Conservation (phyloP, 1,284 basidiomycete genomes). For the Austroboletus niveus region DNA sequence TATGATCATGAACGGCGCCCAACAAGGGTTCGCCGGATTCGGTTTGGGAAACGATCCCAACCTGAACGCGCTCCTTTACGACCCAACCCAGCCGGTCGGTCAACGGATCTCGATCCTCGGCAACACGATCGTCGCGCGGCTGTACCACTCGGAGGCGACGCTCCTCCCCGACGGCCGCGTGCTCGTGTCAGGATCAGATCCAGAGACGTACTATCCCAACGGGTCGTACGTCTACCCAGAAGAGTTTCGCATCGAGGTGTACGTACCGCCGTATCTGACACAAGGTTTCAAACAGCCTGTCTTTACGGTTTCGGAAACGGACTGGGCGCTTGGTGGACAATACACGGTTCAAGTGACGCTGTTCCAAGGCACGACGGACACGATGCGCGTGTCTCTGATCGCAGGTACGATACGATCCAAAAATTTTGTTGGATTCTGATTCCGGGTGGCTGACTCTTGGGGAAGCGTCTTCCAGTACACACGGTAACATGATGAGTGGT, state of each 20-base stretch:
- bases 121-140: constrained; percentile 69
- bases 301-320: constrained; percentile 54
- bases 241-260: constrained; percentile 75
- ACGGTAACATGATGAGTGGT: constrained; percentile 70
- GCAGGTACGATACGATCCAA: constrained; percentile 39
- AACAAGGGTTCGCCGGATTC: constrained; percentile 71
- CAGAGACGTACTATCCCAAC: constrained; percentile 46
- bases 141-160: constrained; percentile 79
- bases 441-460: too few relatives aligned
- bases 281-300: constrained; percentile 55
- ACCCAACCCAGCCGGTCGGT: constrained; percentile 57
- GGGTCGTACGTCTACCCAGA: constrained; percentile 49
- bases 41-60: constrained; percentile 67
- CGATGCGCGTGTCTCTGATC: constrained; percentile 60
- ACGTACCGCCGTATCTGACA: constrained; percentile 70
- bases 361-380: constrained; percentile 52
- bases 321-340: constrained; percentile 56
- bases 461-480: constrained; percentile 66
- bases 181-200: constrained; percentile 73
- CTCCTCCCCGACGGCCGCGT: constrained; percentile 69
- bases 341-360: constrained; percentile 55
- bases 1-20: constrained; percentile 67
- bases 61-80: constrained; percentile 62
- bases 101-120: constrained; percentile 65
- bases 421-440: too few relatives aligned